Percentiles rank a stretch among this genome's conserved stretches.
Conservation (phyloP, 1,139 yeast species). For the Sugiyamaella neomexicana region DNA sequence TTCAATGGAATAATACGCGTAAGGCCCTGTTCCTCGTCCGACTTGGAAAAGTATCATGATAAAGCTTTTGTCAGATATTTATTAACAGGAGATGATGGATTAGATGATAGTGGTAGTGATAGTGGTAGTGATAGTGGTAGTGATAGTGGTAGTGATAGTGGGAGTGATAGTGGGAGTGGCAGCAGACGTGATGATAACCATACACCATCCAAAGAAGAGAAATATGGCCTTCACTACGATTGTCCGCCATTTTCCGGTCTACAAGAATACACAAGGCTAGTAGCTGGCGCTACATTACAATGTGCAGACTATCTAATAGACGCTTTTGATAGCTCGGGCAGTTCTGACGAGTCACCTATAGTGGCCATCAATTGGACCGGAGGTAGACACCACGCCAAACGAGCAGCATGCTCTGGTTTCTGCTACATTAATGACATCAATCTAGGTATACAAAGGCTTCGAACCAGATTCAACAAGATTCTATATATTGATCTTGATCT, state of each 20-base stretch:
- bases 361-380: slow-evolving; percentile 75
- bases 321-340: slow-evolving; percentile 8
- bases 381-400: slow-evolving; percentile 71
- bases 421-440: slow-evolving; percentile 73
- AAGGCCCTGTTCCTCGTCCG: slow-evolving; percentile 31
- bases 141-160: slow-evolving; percentile 20
- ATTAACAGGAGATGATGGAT: slow-evolving; percentile 32
- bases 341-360: slow-evolving; percentile 20
- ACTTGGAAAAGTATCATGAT: slow-evolving; percentile 46
- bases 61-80: slow-evolving; percentile 43
- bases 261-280: slow-evolving; percentile 49
- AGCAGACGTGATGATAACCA: neutral
- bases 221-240: slow-evolving; percentile 51
- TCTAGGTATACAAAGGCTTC: slow-evolving; percentile 51
- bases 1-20: slow-evolving; percentile 23
- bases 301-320: slow-evolving; percentile 46
- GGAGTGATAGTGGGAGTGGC: slow-evolving; percentile 12
- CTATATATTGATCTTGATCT: slow-evolving; percentile 70
- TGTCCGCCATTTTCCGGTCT: slow-evolving; percentile 63
- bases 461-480: slow-evolving; percentile 51
- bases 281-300: slow-evolving; percentile 60
- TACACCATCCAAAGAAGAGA: slow-evolving; percentile 7
- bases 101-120: slow-evolving; percentile 28
- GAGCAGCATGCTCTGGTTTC: slow-evolving; percentile 63
- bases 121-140: slow-evolving; percentile 20